Conservation (phyloP, 208 protist species). For the Crithidia fasciculata region DNA sequence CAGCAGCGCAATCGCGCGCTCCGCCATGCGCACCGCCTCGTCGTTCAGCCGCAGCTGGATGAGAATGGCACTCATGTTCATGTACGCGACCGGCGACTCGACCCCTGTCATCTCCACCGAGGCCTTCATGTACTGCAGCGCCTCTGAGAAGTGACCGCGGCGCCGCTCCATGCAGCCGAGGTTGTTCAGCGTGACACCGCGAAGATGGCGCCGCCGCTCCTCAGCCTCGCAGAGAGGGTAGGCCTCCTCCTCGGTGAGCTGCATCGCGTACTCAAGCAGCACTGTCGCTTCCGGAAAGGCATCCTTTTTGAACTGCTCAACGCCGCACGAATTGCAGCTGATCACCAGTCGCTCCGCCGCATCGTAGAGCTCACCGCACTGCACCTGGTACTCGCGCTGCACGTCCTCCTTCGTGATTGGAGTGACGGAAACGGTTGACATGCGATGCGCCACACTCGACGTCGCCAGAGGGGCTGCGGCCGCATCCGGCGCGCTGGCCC, state of each 20-base stretch:
- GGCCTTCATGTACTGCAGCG: slow-evolving; percentile 75
- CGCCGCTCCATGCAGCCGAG: slow-evolving; percentile 89
- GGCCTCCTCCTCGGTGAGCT: slow-evolving; percentile 69
- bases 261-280: slow-evolving; percentile 70
- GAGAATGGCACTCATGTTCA: slow-evolving; percentile 91
- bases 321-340: slow-evolving; percentile 72
- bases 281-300: slow-evolving; percentile 62
- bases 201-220: slow-evolving; percentile 70
- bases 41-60: slow-evolving; percentile 80
- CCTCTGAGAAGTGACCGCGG: slow-evolving; percentile 79
- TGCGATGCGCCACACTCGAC: slow-evolving; percentile 8
- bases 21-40: slow-evolving; percentile 75
- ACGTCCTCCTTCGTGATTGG: slow-evolving; percentile 21
- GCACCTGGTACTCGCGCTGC: slow-evolving; percentile 27
- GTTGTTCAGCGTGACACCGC: slow-evolving; percentile 89
- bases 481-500: slow-evolving; percentile 4
- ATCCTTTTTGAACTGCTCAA: slow-evolving; percentile 79
- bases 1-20: slow-evolving; percentile 75
- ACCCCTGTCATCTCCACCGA: slow-evolving; percentile 77
- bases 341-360: slow-evolving; percentile 80
- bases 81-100: slow-evolving; percentile 84
- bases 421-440: slow-evolving; percentile 16
- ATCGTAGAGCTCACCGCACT: slow-evolving; percentile 54
- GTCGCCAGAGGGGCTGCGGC: not conserved
- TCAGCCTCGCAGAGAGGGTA: slow-evolving; percentile 71